Evolutionary conservation across 106 monocot genomes (phyloP), one percentile per base, ranked within the genome.

Genomic region (Cymbidium sinense): DNA sequence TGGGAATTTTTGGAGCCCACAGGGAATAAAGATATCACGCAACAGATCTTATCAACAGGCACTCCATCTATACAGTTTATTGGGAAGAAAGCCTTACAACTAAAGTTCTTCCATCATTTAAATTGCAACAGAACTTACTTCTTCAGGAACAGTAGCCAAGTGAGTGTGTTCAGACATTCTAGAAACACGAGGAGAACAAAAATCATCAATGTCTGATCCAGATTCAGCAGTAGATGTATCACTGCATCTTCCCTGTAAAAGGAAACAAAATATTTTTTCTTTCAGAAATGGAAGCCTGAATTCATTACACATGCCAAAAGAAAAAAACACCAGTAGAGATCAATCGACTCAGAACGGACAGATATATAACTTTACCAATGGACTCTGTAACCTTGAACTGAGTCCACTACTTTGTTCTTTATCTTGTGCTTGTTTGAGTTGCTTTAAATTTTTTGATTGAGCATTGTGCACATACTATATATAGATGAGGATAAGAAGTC

Each of bases 81-180:
- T 58, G 58, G 58, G 58, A 7, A 58, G 21, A 58, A 58, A 23
- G 13, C 20, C 52, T 3, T 18, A 20, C 52, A 52, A 52, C 3
- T 11, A 58, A 33, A 67, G 30, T 23, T 5, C 8, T 33, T 33
- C 33, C 30, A 67, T 67, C 17, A 67, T 15, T 67, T 15, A 12
- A 67, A 67, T 67, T 30, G 67, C 67, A 67, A 15, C 12, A 13
- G 35, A 54, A 23, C 83, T 83, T 74, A 90, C 90, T 81, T 90
- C 90, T 82, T 90, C 90, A 70, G 70, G 79, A 70, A 90, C 90
- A 36, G 90, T 85, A 43, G 85, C 83, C 50, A 90, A 81, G 64
- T 83, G 43, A 79, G 31, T 35, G 77, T 50, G 81, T 69, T 81
- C 87, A 10, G 64, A 29, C 7, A 43, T 74, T 62, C 77, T 82